These are phyloP conservation scores for Boletus sp. DNA, from an alignment of 768 basidiomycete genomes.

Conservation along the genomic window DNA sequence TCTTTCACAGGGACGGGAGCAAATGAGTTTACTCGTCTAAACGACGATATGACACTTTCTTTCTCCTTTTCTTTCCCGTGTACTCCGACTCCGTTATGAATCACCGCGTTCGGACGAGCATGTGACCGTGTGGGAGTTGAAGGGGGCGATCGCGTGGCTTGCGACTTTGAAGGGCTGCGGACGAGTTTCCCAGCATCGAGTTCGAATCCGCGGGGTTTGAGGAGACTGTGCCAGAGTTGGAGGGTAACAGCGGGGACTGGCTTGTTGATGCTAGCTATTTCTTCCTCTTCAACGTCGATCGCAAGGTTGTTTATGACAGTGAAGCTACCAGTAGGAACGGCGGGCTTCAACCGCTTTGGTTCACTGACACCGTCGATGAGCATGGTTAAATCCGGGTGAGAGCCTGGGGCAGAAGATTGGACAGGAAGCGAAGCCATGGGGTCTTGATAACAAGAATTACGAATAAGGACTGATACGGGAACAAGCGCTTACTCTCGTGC, in stretches of 20 bases:
- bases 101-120: not conserved
- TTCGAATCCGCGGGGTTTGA: slow-evolving; percentile 65
- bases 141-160: slow-evolving; percentile 19
- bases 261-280: slow-evolving; percentile 53
- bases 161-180: slow-evolving; percentile 55
- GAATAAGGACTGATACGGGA: not conserved
- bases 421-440: slow-evolving; percentile 7
- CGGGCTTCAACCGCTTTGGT: slow-evolving; percentile 17
- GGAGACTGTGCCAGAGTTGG: slow-evolving; percentile 67
- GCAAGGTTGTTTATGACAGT: slow-evolving; percentile 20
- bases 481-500: slow-evolving; percentile 19
- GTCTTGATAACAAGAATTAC: slow-evolving; percentile 5
- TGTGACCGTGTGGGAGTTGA: slow-evolving; percentile 16
- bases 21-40: slow-evolving; percentile 65
- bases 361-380: slow-evolving; percentile 13
- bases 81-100: not conserved
- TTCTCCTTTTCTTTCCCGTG: slow-evolving; percentile 18
- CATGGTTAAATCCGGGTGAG: slow-evolving; percentile 13
- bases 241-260: slow-evolving; percentile 62
- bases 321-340: slow-evolving; percentile 14
- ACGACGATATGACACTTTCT: slow-evolving; percentile 51
- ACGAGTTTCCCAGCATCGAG: slow-evolving; percentile 54
- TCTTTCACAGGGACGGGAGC: slow-evolving; percentile 35
- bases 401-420: slow-evolving; percentile 14
- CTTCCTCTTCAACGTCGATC: slow-evolving; percentile 41